A percentile compares a stretch with the other conserved stretches of the same genome.
phyloP scores from a whole-genome alignment of 345 rosid genomes.

The Eutrema yunnanense region DNA sequence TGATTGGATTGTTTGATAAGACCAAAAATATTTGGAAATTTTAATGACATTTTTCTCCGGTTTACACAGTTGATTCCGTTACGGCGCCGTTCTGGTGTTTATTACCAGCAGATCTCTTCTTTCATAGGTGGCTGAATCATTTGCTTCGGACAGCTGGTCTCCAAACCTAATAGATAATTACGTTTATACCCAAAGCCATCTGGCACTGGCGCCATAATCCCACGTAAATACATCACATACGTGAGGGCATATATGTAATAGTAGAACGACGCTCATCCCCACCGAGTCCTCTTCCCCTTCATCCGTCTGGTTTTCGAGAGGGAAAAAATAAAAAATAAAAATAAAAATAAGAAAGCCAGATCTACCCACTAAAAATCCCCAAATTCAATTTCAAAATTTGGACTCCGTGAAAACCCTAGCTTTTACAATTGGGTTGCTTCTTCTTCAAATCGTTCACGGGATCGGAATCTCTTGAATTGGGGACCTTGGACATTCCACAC shows the following conservation, averaged over 20 bases:
- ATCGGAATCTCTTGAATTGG: slow-evolving; percentile 20
- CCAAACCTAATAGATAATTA: background rate
- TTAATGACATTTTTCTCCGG: background rate
- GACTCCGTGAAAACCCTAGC: slow-evolving; percentile 18
- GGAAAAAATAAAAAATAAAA: background rate
- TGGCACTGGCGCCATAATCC: background rate
- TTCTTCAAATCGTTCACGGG: slow-evolving; percentile 19
- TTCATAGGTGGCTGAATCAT: background rate
- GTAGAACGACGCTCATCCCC: slow-evolving; percentile 19
- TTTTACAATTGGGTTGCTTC: background rate
- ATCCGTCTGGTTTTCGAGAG: slow-evolving; percentile 18
- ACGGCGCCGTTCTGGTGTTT: background rate
- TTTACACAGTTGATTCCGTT: background rate
- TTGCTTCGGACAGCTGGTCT: slow-evolving; percentile 15
- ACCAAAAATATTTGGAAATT: background rate
- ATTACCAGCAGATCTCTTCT: background rate
- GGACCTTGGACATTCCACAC: slow-evolving; percentile 1
- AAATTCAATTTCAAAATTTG: slow-evolving; percentile 6
- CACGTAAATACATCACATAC: background rate
- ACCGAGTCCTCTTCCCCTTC: too few relatives aligned
- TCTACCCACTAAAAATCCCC: slow-evolving; percentile 23
- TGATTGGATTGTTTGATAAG: background rate
- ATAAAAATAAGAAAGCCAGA: slow-evolving; percentile 16
- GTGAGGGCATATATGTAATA: slow-evolving; percentile 18
- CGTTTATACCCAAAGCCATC: slow-evolving; percentile 7